phyloP scores from a whole-genome alignment of 192 early-diverging fungal genomes.

The Coemansia aciculifera region DNA sequence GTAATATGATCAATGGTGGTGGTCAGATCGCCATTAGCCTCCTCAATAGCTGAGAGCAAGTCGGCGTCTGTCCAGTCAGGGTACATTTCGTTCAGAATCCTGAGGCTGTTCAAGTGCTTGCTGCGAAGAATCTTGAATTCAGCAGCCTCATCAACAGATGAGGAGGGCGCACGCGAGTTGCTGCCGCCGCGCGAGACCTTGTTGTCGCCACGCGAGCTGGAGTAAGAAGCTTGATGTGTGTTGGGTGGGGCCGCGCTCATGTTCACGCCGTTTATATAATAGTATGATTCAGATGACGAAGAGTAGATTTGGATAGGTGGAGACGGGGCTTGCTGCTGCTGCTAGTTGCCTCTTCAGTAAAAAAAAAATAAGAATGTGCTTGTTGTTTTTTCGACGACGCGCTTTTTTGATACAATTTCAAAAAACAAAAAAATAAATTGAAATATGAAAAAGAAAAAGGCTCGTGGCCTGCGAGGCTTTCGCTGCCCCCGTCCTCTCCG shows the following conservation, averaged over 20 bases:
- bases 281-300: constrained; percentile 28
- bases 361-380: constrained; percentile 10
- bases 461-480: background rate
- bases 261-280: constrained; percentile 41
- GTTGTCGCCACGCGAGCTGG: constrained; percentile 40
- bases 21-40: constrained; percentile 84
- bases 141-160: constrained; percentile 40
- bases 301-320: constrained; percentile 2
- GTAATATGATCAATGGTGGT: constrained; percentile 75
- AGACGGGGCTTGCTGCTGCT: constrained; percentile 14
- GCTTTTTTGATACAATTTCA: constrained; percentile 45
- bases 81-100: constrained; percentile 69
- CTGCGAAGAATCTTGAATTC: constrained; percentile 64
- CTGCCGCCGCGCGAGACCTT: constrained; percentile 29
- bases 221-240: constrained; percentile 39
- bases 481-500: background rate
- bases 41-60: constrained; percentile 79
- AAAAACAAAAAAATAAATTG: constrained; percentile 26
- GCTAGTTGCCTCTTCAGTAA: constrained; percentile 3
- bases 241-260: constrained; percentile 54
- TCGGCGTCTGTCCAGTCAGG: constrained; percentile 88
- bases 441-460: constrained; percentile 1
- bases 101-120: constrained; percentile 63
- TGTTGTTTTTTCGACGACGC: constrained; percentile 33
- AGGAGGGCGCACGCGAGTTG: constrained; percentile 21